Base-by-base conservation (phyloP, 768 basidiomycete species). In the Mycena belliarum region DNA sequence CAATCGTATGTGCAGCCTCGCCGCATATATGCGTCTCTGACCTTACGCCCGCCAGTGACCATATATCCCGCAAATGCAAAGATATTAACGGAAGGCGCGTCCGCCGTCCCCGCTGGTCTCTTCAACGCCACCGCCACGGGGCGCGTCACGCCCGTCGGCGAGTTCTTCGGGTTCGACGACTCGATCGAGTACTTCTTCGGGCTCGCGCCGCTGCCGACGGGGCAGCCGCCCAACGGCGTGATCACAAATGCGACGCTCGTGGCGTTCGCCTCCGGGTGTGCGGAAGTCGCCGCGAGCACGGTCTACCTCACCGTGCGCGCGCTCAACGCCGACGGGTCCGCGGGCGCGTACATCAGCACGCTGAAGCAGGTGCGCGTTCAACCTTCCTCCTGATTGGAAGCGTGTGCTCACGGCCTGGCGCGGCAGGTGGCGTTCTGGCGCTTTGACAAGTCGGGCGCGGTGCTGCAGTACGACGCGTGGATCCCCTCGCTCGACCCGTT, bases 151-250 rank as follows among this genome's bases (percentile, higher is more conserved):
- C 57, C 57, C 5, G 44, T 52, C 10, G 57, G 57, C 3, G 44
- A 52, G 26, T 58, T 58, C 37, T 40, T 43, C 28, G 57, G 57
- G 2, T 52, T 58, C 38, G 26, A 58, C 15, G 57, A 58, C 18
- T 58, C 57, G 16, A 32, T 58, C 21, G 57, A 58, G 10, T 58
- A 58, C 29, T 58, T 58, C 44, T 58, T 45, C 18, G 57, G 57
- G 8, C 57, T 58, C 21, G 57, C 57, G 21, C 50, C 57, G 20
- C 44, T 58, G 3, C 57, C 50, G 1, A 11, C 23, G 14, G 50
- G 57, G 2, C 15, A 38, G 12, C 50, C 50, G 26, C 57, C 57
- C 4, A 58, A 58, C 23, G 57, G 50, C 15, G 57, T 14, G 10
- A 20, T 58, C 50, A 47, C 38, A 10, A 47, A 58, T 2, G 57